Evolutionary conservation across 805 yeast species (phyloP).

Genomic region (Kodamaea restingae): DNA sequence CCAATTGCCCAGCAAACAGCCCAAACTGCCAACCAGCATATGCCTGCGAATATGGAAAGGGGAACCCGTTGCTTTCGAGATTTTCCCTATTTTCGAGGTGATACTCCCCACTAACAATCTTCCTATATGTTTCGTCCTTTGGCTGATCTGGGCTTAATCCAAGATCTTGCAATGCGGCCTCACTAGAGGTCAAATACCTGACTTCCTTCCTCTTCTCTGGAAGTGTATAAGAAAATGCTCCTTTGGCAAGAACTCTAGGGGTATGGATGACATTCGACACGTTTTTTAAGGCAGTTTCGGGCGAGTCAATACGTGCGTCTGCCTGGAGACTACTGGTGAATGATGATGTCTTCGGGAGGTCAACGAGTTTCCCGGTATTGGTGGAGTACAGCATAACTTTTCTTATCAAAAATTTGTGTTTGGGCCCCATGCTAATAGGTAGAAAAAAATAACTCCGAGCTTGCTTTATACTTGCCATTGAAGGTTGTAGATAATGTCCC

Average conservation of each 20-base stretch:
- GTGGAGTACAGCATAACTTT: constrained; percentile 6
- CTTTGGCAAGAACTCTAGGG: constrained; percentile 43
- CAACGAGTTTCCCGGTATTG: constrained; percentile 18
- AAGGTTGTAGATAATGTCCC: neutral
- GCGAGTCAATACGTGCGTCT: constrained; percentile 25
- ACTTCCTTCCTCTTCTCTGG: constrained; percentile 61
- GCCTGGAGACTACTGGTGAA: constrained; percentile 27
- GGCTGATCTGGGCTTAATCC: constrained; percentile 44
- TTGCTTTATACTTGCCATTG: neutral
- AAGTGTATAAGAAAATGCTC: constrained; percentile 67
- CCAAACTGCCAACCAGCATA: constrained; percentile 98
- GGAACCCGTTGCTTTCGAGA: constrained; percentile 19
- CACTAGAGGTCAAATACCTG: constrained; percentile 54
- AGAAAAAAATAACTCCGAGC: neutral
- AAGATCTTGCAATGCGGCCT: constrained; percentile 57
- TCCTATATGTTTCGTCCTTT: constrained; percentile 43
- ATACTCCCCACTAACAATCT: constrained; percentile 60
- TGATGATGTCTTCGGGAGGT: constrained; percentile 27
- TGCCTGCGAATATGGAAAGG: constrained; percentile 83
- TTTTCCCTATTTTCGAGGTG: constrained; percentile 24
- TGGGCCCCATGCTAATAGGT: neutral
- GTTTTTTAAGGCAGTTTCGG: constrained; percentile 26
- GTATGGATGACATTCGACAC: constrained; percentile 28
- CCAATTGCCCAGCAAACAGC: constrained; percentile 92
- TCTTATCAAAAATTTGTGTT: neutral